phyloP scores from a whole-genome alignment of 805 yeast species.

The Blastobotrys parvus region DNA sequence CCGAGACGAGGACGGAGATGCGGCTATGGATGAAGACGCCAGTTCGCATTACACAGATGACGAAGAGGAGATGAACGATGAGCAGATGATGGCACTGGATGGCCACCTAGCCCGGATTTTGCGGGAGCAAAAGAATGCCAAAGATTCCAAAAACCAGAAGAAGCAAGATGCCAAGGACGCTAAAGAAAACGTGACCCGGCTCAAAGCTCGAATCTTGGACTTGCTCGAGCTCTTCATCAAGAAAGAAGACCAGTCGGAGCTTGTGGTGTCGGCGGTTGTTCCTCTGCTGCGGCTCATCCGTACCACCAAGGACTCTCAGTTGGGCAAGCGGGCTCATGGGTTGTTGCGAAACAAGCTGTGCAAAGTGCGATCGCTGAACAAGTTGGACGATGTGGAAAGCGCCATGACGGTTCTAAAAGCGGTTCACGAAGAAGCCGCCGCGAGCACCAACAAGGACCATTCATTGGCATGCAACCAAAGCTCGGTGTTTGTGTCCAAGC shows the following conservation, averaged over 20 bases:
- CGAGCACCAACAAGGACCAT: slow-evolving; percentile 41
- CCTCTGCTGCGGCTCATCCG: slow-evolving; percentile 56
- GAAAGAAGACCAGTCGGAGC: slow-evolving; percentile 20
- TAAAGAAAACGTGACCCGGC: slow-evolving; percentile 64
- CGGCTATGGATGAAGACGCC: slow-evolving; percentile 27
- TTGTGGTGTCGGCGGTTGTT: slow-evolving; percentile 37
- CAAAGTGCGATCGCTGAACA: slow-evolving; percentile 34
- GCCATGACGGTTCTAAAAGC: slow-evolving; percentile 22
- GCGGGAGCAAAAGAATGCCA: slow-evolving; percentile 67
- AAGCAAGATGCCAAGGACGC: slow-evolving; percentile 73
- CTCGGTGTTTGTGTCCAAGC: slow-evolving; percentile 56
- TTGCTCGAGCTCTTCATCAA: slow-evolving; percentile 57
- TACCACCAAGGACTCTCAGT: slow-evolving; percentile 56
- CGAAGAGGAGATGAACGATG: slow-evolving; percentile 88
- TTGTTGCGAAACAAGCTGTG: slow-evolving; percentile 53
- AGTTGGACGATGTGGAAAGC: slow-evolving; percentile 15
- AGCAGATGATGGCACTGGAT: slow-evolving; percentile 92
- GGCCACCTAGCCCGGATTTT: slow-evolving; percentile 75
- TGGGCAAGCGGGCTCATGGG: slow-evolving; percentile 72
- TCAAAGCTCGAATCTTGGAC: slow-evolving; percentile 73
- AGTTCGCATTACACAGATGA: slow-evolving; percentile 29
- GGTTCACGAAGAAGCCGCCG: slow-evolving; percentile 30
- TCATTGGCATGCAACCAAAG: slow-evolving; percentile 54
- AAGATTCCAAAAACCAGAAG: slow-evolving; percentile 29
- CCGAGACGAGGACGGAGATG: slow-evolving; percentile 13